Percentiles rank a stretch among this genome's conserved stretches.
Evolutionary conservation across 2,329 filamentous ascomycete species (phyloP).

Genomic region (Aureobasidium sp.): DNA sequence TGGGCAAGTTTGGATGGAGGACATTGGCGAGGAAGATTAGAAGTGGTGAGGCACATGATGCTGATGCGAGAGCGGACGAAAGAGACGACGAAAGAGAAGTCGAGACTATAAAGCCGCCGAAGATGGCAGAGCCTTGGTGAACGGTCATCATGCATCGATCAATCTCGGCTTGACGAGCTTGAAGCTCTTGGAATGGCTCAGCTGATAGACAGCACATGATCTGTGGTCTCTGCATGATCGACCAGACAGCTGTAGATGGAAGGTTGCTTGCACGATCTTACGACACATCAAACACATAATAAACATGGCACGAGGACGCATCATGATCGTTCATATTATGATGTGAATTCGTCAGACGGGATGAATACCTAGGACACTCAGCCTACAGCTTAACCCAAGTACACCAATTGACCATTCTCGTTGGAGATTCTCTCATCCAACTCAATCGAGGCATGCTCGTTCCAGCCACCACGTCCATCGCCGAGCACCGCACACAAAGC

Average conservation of each 20-base stretch:
- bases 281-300: background rate
- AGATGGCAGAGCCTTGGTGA: slow-evolving; percentile 20
- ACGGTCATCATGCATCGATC: too few relatives aligned
- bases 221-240: background rate
- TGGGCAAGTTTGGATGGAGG: slow-evolving; percentile 23
- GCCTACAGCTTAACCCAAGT: slow-evolving; percentile 17
- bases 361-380: background rate
- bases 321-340: background rate
- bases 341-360: background rate
- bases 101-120: slow-evolving; percentile 18
- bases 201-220: background rate
- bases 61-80: slow-evolving; percentile 32
- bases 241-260: background rate
- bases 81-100: slow-evolving; percentile 29
- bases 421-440: slow-evolving; percentile 36
- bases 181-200: background rate
- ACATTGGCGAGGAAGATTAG: slow-evolving; percentile 35
- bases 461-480: slow-evolving; percentile 30
- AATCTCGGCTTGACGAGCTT: background rate
- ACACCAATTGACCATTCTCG: slow-evolving; percentile 30
- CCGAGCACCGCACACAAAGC: slow-evolving; percentile 31
- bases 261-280: background rate
- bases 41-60: slow-evolving; percentile 26
- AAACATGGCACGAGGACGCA: background rate
- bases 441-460: slow-evolving; percentile 24